phyloP scores from a whole-genome alignment of 2,329 filamentous ascomycete genomes.

The Hymenoscyphus linearis region DNA sequence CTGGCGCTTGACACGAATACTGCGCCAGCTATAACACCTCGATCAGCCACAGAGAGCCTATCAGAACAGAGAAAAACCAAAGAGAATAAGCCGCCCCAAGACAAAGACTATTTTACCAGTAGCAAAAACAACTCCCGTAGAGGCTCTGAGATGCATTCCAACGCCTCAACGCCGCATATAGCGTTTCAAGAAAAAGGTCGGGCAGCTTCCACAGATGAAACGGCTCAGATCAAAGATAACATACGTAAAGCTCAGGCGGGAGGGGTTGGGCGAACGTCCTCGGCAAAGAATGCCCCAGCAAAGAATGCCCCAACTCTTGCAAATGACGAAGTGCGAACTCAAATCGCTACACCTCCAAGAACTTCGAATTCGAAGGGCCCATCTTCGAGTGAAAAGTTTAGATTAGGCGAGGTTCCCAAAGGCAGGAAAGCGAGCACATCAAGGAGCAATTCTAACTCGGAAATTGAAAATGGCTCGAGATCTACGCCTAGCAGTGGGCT shows the following conservation, averaged over 20 bases:
- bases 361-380: slow-evolving; percentile 27
- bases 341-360: slow-evolving; percentile 27
- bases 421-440: slow-evolving; percentile 45
- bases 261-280: slow-evolving; percentile 11
- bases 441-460: slow-evolving; percentile 35
- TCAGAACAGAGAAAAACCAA: slow-evolving; percentile 39
- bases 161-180: slow-evolving; percentile 73
- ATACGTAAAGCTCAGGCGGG: slow-evolving; percentile 35
- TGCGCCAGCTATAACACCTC: slow-evolving; percentile 45
- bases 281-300: slow-evolving; percentile 22
- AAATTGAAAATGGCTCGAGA: slow-evolving; percentile 29
- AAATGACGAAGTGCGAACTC: slow-evolving; percentile 26
- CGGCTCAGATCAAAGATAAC: slow-evolving; percentile 43
- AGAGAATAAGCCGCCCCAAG: slow-evolving; percentile 26
- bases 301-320: slow-evolving; percentile 24
- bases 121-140: slow-evolving; percentile 36
- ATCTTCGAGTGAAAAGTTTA: slow-evolving; percentile 56
- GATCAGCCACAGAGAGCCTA: slow-evolving; percentile 45
- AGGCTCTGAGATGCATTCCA: slow-evolving; percentile 41
- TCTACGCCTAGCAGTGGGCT: slow-evolving; percentile 33
- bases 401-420: slow-evolving; percentile 75
- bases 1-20: slow-evolving; percentile 69
- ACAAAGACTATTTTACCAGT: slow-evolving; percentile 55
- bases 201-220: slow-evolving; percentile 55
- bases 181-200: slow-evolving; percentile 83